Percentiles rank a stretch among this genome's conserved stretches.
phyloP scores from a whole-genome alignment of 2,329 filamentous ascomycete species.

The Aspergillus calidoustus region DNA sequence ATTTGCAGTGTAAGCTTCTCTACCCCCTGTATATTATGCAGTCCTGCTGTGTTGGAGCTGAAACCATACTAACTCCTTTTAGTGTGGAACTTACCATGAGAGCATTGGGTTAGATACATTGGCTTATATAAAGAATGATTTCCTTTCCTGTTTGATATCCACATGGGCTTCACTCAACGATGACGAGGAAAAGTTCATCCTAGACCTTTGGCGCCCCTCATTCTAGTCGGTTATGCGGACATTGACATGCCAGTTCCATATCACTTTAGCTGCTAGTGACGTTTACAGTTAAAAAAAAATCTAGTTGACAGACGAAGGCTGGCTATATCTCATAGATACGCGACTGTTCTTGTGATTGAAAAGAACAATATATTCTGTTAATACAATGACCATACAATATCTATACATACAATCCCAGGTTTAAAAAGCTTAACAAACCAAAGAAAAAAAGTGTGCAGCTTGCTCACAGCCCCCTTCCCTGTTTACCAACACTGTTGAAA shows the following conservation, averaged over 20 bases:
- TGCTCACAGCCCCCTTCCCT: neutral
- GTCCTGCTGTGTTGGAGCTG: neutral
- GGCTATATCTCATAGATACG: neutral
- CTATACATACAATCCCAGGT: slow-evolving; percentile 40
- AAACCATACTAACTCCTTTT: slow-evolving; percentile 18
- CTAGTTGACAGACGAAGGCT: too few relatives aligned
- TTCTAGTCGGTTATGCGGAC: neutral
- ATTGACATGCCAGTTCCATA: neutral
- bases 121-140: slow-evolving; percentile 1
- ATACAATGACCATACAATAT: slow-evolving; percentile 23
- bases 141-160: slow-evolving; percentile 15
- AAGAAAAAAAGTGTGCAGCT: neutral
- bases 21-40: neutral
- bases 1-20: slow-evolving; percentile 73
- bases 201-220: neutral
- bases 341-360: neutral
- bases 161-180: slow-evolving; percentile 12
- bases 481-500: slow-evolving; percentile 7
- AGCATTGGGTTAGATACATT: slow-evolving; percentile 43
- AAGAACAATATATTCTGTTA: slow-evolving; percentile 21
- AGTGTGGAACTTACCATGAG: slow-evolving; percentile 55
- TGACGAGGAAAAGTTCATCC: slow-evolving; percentile 10
- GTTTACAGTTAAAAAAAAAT: too few relatives aligned
- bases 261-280: neutral
- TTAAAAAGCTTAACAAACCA: slow-evolving; percentile 19